Percentiles rank a stretch among this genome's conserved stretches.
These are phyloP conservation scores for Aspergillus quadricinctus DNA, from an alignment of 2,329 filamentous ascomycete genomes.

Conservation along the genomic window DNA sequence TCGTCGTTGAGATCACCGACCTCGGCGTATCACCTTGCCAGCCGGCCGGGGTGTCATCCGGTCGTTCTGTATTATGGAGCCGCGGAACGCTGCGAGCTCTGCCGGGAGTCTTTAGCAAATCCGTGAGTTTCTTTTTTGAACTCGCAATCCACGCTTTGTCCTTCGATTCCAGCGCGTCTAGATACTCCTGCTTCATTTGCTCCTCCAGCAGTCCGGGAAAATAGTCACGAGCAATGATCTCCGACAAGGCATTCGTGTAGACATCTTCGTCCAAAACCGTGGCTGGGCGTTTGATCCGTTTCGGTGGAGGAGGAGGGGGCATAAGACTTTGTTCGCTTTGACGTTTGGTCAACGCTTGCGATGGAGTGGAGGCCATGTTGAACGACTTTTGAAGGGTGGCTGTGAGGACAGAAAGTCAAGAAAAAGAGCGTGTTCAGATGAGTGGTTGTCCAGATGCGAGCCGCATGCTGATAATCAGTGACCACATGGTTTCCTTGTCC, in stretches of 20 bases:
- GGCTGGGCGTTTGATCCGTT: constrained; percentile 86
- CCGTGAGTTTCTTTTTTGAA: constrained; percentile 65
- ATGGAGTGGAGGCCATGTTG: constrained; percentile 25
- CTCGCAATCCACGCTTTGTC: constrained; percentile 82
- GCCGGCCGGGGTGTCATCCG: constrained; percentile 34
- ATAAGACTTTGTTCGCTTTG: constrained; percentile 59
- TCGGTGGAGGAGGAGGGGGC: constrained; percentile 78
- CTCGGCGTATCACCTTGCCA: constrained; percentile 71
- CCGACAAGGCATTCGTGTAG: constrained; percentile 83
- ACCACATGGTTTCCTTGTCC: not conserved
- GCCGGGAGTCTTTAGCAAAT: constrained; percentile 74
- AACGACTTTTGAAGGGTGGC: not conserved
- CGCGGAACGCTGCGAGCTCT: constrained; percentile 49
- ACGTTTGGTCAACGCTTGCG: constrained; percentile 34
- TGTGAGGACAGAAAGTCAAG: not conserved
- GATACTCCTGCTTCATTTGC: constrained; percentile 83
- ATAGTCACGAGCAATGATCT: constrained; percentile 95
- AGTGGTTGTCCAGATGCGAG: not conserved
- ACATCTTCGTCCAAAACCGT: constrained; percentile 89
- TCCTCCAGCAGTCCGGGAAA: constrained; percentile 87
- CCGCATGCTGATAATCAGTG: not conserved
- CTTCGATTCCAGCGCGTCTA: constrained; percentile 83
- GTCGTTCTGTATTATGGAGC: constrained; percentile 3
- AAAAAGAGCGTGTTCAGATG: not conserved
- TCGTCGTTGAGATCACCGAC: constrained; percentile 47